Conservation (phyloP, 1,284 basidiomycete species). For the Ceraceosorus guamensis region DNA sequence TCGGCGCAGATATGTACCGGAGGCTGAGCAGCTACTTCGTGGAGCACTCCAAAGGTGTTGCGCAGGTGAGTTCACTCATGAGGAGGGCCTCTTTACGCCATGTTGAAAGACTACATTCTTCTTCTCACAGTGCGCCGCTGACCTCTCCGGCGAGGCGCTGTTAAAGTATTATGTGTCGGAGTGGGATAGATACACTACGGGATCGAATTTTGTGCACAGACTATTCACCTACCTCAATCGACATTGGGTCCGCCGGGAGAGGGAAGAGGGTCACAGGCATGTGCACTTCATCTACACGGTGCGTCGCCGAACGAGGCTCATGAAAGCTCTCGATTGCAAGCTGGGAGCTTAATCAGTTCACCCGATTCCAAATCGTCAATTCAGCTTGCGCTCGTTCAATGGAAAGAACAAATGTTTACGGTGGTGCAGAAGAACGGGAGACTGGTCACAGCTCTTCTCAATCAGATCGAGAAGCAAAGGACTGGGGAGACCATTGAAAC, state of each 20-base stretch:
- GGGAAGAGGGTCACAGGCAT: constrained; percentile 92
- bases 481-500: constrained; percentile 93
- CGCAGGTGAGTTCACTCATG: constrained; percentile 12
- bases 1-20: constrained; percentile 89
- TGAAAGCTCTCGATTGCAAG: neutral
- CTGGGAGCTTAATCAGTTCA: too few species aligned
- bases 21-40: constrained; percentile 79
- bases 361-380: too few species aligned
- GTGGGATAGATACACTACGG: constrained; percentile 94
- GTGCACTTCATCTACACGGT: constrained; percentile 95
- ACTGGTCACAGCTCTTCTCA: constrained; percentile 77
- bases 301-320: constrained; percentile 7
- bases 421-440: constrained; percentile 71
- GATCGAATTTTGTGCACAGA: constrained; percentile 75
- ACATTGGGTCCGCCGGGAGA: constrained; percentile 97
- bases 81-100: neutral
- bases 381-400: constrained; percentile 88
- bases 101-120: too few species aligned
- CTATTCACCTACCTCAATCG: constrained; percentile 95
- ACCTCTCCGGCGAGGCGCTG: constrained; percentile 75
- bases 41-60: constrained; percentile 47
- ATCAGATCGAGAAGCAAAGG: constrained; percentile 83
- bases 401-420: constrained; percentile 86
- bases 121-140: constrained; percentile 62
- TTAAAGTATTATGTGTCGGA: constrained; percentile 83